Base-by-base conservation (phyloP, 2,329 filamentous ascomycete genomes). In the Calonectria ilicicola region DNA sequence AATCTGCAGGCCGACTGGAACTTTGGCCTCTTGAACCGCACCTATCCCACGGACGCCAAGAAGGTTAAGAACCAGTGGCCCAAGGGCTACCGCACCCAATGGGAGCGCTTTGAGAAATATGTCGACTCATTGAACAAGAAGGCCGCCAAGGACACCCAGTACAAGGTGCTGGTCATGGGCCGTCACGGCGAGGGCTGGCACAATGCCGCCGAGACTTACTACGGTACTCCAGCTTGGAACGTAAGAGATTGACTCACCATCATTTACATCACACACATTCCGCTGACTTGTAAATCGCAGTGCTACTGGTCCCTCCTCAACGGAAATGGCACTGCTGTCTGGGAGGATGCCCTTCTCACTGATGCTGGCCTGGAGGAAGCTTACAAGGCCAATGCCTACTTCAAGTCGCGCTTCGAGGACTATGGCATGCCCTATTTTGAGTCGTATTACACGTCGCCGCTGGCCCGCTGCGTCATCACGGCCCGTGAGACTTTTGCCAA, bases 151-250 rank as follows among this genome's bases (percentile, higher is more conserved):
- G 86, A 85, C 62, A 87, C 88, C 17, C 84, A 86, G 35, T 94
- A 93, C 85, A 92, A 93, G 78, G 86, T 95, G 12, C 80, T 95
- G 35, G 92, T 92, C 82, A 86, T 94, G 81, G 92, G 90, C 3
- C 90, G 93, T 46, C 93, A 95, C 79, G 93, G 93, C 26, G 89
- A 95, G 82, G 93, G 93, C 15, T 90, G 85, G 76, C 89, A 91
- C 75, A 92, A 91, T 75, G 87, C 87, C 8, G 92, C 92, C 17
- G 91, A 94, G 82, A 85, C 86, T 32, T 92, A 87, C 80, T 94
- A 93, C 76, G 92, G 92, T 58, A 94, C 92, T 0, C 88, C 90
- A 1, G 90, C 90, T 3, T 94, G 92, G 93, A 92, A 94, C 80
- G 90, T 90, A 81, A 77, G 89, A 84, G 19, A 35, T 12, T n/a